Conservation (phyloP, 2,329 filamentous ascomycete species). For the Xylaria sp. region DNA sequence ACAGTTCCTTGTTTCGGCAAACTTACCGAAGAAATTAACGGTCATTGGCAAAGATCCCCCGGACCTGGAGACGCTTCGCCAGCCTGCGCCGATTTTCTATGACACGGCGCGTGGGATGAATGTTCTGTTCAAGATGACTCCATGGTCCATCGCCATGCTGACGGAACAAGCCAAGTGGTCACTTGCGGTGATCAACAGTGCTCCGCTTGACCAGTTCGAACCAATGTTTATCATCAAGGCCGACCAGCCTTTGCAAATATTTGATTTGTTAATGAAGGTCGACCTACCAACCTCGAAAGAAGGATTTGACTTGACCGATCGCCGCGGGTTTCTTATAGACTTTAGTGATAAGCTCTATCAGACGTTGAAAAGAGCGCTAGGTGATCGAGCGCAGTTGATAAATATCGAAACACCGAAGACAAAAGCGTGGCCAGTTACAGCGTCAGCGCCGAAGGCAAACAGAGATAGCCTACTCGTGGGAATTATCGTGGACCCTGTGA, state of each 20-base stretch:
- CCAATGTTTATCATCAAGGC: slow-evolving; percentile 75
- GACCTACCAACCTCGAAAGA: slow-evolving; percentile 24
- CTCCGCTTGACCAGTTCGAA: slow-evolving; percentile 77
- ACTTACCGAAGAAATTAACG: slow-evolving; percentile 70
- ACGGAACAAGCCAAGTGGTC: slow-evolving; percentile 75
- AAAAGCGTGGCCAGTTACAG: slow-evolving; percentile 51
- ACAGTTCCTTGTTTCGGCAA: slow-evolving; percentile 79
- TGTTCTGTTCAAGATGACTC: slow-evolving; percentile 85
- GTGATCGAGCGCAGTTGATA: slow-evolving; percentile 72
- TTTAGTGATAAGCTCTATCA: slow-evolving; percentile 63
- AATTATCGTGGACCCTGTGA: slow-evolving; percentile 71
- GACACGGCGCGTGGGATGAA: slow-evolving; percentile 78
- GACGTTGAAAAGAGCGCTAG: slow-evolving; percentile 71
- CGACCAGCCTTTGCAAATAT: slow-evolving; percentile 57
- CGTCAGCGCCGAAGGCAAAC: slow-evolving; percentile 36
- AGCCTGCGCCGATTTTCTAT: slow-evolving; percentile 70
- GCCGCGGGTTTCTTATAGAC: slow-evolving; percentile 47
- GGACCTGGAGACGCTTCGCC: slow-evolving; percentile 45
- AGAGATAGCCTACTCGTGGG: slow-evolving; percentile 59
- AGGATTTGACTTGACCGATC: slow-evolving; percentile 40
- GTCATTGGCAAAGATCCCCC: slow-evolving; percentile 50
- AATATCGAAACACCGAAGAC: slow-evolving; percentile 52
- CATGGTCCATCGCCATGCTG: slow-evolving; percentile 78
- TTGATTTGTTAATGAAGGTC: slow-evolving; percentile 51
- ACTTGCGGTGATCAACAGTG: slow-evolving; percentile 73